Conservation (phyloP, 2,329 filamentous ascomycete species). For the Spiromastix sp. region DNA sequence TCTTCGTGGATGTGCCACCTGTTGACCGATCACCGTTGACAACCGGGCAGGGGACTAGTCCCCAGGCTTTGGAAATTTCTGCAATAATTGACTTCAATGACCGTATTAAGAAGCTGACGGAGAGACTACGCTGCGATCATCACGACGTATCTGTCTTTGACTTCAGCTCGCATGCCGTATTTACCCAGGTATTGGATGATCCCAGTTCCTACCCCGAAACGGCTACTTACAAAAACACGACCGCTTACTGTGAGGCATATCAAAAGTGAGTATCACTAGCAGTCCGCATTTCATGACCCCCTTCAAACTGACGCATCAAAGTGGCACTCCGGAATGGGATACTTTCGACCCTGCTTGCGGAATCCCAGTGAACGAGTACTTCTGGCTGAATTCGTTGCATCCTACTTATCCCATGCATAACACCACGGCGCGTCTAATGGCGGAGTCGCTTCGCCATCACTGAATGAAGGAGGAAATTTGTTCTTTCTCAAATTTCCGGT, state of each 20-base stretch:
- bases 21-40: constrained; percentile 7
- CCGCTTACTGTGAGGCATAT: constrained; percentile 31
- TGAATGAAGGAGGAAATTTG: neutral
- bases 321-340: constrained; percentile 3
- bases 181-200: constrained; percentile 28
- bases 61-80: constrained; percentile 10
- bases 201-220: constrained; percentile 30
- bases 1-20: constrained; percentile 46
- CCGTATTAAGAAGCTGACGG: constrained; percentile 23
- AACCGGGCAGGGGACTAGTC: constrained; percentile 4
- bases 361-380: constrained; percentile 35
- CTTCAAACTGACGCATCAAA: no score
- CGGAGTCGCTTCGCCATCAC: constrained; percentile 8
- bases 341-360: constrained; percentile 20
- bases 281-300: no score
- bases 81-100: constrained; percentile 32
- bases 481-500: no score
- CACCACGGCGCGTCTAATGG: constrained; percentile 27
- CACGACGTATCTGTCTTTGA: constrained; percentile 23
- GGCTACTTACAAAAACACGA: constrained; percentile 30
- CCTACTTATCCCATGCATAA: constrained; percentile 38
- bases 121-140: constrained; percentile 20
- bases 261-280: constrained; percentile 20
- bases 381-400: constrained; percentile 39
- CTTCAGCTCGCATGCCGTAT: constrained; percentile 32